These are phyloP conservation scores for Mortierella polycephala DNA, from an alignment of 371 early-diverging fungal genomes.

Conservation along the genomic window DNA sequence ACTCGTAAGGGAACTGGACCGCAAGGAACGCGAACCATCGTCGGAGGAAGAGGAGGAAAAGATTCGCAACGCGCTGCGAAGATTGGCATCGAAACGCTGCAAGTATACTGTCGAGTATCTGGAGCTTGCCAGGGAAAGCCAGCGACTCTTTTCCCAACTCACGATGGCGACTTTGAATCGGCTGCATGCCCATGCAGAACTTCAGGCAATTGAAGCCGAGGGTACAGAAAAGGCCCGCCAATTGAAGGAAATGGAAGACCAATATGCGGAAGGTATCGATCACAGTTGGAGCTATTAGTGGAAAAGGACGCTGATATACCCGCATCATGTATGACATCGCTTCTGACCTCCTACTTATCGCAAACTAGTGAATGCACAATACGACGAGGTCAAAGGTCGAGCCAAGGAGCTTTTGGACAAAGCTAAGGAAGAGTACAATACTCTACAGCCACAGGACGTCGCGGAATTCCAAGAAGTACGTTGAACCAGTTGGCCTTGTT, in stretches of 20 bases:
- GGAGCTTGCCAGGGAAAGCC: slow-evolving; percentile 29
- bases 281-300: too few relatives aligned
- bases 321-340: background rate
- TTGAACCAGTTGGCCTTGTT: background rate
- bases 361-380: slow-evolving; percentile 38
- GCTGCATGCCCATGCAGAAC: slow-evolving; percentile 39
- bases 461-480: slow-evolving; percentile 63
- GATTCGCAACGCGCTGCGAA: slow-evolving; percentile 29
- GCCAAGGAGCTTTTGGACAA: slow-evolving; percentile 56
- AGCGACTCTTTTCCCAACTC: slow-evolving; percentile 26
- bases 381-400: slow-evolving; percentile 53
- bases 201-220: slow-evolving; percentile 31
- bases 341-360: background rate
- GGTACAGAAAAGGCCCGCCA: slow-evolving; percentile 26
- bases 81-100: slow-evolving; percentile 36
- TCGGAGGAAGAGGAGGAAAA: slow-evolving; percentile 44
- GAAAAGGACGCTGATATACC: too few relatives aligned
- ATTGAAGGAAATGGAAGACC: slow-evolving; percentile 48
- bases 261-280: slow-evolving; percentile 35
- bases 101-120: slow-evolving; percentile 43
- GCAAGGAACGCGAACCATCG: slow-evolving; percentile 28
- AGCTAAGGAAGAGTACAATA: slow-evolving; percentile 58
- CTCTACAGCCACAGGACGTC: slow-evolving; percentile 57
- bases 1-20: slow-evolving; percentile 12
- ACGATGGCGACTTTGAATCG: slow-evolving; percentile 34